Evolutionary conservation across 225 moss, liverwort and hornwort genomes (phyloP), one percentile per base, ranked within the genome.

Genomic region (Asterella californica): DNA sequence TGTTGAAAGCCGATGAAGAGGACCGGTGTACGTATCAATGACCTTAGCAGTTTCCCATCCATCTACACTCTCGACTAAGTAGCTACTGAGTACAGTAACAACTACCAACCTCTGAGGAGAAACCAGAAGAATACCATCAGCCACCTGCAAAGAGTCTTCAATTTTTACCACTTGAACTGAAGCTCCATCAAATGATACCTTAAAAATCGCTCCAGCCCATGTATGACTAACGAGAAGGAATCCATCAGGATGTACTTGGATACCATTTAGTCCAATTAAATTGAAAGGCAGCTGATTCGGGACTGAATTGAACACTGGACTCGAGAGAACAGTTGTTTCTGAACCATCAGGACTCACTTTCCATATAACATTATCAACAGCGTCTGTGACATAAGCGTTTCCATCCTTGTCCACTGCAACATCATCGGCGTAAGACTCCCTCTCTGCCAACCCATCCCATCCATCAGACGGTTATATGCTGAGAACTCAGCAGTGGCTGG

Each of bases 1-100:
- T 32, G 78, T 84, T 67, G 64, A 38, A 12, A 79, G 33, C 4
- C 83, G 80, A 70, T 84, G 61, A 11, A 80, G 65, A 30, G 80
- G 83, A 37, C 83, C 83, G 17, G 57, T 84, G 79, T 24, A 84
- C 27, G 53, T 66, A 8, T 84, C 72, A 1, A 74, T 80, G 60
- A 84, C n/a, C 37, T 29, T 45, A 0, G 83, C 83, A 22, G 83
- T 75, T 33, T 84, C 76, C 83, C 83, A 84, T 17, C 80, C 83
- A 75, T 84, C 83, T 27, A 50, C 19, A 25, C 79, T 84, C 22
- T 80, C 83, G 10, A 84, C n/a, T 42, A 84, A 46, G 30, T 76
- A 76, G 49, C 68, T 67, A 46, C 79, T 59, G 10, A 76, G 15
- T 3, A 18, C 59, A 12, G 76, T 25, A 2, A 74, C 69, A 19